A percentile compares a stretch with the other conserved stretches of the same genome.
These are phyloP conservation scores for Anethum foeniculum DNA, from an alignment of 140 eudicot genomes.

Conservation along the genomic window DNA sequence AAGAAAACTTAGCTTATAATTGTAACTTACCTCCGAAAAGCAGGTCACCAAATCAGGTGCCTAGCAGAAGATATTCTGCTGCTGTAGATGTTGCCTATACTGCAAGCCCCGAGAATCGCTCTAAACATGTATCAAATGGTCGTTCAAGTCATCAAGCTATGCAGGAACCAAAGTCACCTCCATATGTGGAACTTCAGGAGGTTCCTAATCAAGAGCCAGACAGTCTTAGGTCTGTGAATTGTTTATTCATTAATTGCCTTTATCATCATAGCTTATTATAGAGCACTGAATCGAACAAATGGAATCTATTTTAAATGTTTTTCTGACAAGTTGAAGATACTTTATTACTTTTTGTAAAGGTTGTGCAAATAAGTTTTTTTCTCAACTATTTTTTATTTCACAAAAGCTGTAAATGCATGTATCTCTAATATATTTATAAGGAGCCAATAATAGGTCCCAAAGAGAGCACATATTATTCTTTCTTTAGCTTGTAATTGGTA, in stretches of 20 bases:
- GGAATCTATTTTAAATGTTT: neutral
- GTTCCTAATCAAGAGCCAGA: slow-evolving; percentile 38
- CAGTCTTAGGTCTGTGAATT: slow-evolving; percentile 65
- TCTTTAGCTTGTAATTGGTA: slow-evolving; percentile 8
- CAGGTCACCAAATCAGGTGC: slow-evolving; percentile 55
- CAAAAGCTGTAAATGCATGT: neutral
- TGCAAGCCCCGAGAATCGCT: slow-evolving; percentile 45
- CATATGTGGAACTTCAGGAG: slow-evolving; percentile 36
- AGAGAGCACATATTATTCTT: neutral
- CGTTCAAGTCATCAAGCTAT: slow-evolving; percentile 36
- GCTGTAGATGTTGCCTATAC: slow-evolving; percentile 50
- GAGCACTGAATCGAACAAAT: neutral
- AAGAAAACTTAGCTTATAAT: slow-evolving; percentile 54
- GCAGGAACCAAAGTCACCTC: slow-evolving; percentile 40
- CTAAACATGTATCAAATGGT: slow-evolving; percentile 37
- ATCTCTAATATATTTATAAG: neutral
- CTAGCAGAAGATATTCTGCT: slow-evolving; percentile 69
- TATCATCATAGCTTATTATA: neutral
- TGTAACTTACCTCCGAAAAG: slow-evolving; percentile 77
- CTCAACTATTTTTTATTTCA: neutral
- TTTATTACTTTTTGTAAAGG: neutral
- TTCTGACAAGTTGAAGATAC: neutral
- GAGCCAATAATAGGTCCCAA: neutral
- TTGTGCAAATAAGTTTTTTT: neutral
- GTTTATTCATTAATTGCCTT: neutral